These are phyloP conservation scores for Boletus bicolor DNA, from an alignment of 768 basidiomycete species.

Conservation along the genomic window DNA sequence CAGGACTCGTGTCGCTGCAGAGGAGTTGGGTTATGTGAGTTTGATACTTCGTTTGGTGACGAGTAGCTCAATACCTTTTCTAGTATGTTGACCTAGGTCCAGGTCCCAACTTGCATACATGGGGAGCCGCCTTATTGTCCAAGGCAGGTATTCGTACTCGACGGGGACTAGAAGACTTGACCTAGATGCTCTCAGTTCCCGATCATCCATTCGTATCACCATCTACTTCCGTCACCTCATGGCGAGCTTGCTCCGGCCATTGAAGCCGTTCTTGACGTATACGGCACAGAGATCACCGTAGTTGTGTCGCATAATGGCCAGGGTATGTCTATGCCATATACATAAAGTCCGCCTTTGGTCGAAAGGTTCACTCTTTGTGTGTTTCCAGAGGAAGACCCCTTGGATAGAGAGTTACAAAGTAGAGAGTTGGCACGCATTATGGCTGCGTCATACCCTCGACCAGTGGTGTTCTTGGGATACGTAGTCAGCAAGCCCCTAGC, in stretches of 20 bases:
- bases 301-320: conserved; percentile 93
- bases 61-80: conserved; percentile 1
- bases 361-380: background rate
- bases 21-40: conserved; percentile 80
- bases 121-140: conserved; percentile 81
- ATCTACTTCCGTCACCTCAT: conserved; percentile 80
- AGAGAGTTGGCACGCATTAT: conserved; percentile 79
- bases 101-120: conserved; percentile 84
- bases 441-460: conserved; percentile 61
- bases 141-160: conserved; percentile 44
- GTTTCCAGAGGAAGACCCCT: conserved; percentile 71
- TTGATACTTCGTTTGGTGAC: background rate
- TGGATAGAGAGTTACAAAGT: conserved; percentile 87
- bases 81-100: conserved; percentile 89
- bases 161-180: background rate
- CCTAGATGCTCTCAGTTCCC: conserved; percentile 57
- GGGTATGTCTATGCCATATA: conserved; percentile 42
- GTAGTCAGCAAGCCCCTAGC: conserved; percentile 71
- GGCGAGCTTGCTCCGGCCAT: conserved; percentile 90
- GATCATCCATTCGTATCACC: conserved; percentile 81
- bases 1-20: conserved; percentile 71
- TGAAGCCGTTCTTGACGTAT: conserved; percentile 77
- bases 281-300: conserved; percentile 74
- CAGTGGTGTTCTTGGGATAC: conserved; percentile 79
- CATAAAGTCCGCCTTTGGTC: background rate